Percentiles rank a stretch among this genome's conserved stretches.
These are phyloP conservation scores for Arthrobotrys musiformis DNA, from an alignment of 2,329 filamentous ascomycete genomes.

Conservation along the genomic window DNA sequence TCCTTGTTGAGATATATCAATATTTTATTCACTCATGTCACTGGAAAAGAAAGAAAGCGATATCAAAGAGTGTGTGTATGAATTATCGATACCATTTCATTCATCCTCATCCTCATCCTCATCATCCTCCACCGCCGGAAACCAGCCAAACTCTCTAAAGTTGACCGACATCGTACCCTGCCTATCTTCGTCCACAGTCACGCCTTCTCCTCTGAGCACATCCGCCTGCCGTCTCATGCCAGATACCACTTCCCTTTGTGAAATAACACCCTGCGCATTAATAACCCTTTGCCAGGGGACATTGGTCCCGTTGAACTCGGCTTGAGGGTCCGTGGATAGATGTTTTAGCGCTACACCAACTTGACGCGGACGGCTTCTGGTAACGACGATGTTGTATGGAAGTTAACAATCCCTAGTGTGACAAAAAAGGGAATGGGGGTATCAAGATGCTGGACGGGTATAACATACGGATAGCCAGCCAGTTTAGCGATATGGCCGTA, in stretches of 20 bases:
- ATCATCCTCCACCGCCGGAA: slow-evolving; percentile 64
- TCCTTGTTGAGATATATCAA: no score
- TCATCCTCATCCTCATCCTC: slow-evolving; percentile 54
- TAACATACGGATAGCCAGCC: slow-evolving; percentile 75
- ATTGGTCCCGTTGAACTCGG: slow-evolving; percentile 75
- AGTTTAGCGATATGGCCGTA: slow-evolving; percentile 84
- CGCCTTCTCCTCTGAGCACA: slow-evolving; percentile 61
- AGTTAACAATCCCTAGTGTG: background rate
- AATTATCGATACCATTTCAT: background rate
- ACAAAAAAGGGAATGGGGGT: no score
- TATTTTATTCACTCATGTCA: no score
- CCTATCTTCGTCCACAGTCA: slow-evolving; percentile 60
- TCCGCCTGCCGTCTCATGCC: slow-evolving; percentile 62
- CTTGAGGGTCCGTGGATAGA: slow-evolving; percentile 70
- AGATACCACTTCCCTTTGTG: slow-evolving; percentile 69
- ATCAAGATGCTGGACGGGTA: background rate
- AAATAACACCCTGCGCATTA: slow-evolving; percentile 83
- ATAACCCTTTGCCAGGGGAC: slow-evolving; percentile 97
- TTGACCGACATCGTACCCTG: slow-evolving; percentile 62
- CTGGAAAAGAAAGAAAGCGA: no score
- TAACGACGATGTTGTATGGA: background rate
- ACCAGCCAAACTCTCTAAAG: slow-evolving; percentile 62
- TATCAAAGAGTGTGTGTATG: background rate
- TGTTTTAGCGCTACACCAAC: slow-evolving; percentile 92
- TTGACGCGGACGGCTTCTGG: slow-evolving; percentile 71